A percentile compares a stretch with the other conserved stretches of the same genome.
phyloP scores from a whole-genome alignment of 1,284 basidiomycete genomes.

The Phellinidium pouzarii region DNA sequence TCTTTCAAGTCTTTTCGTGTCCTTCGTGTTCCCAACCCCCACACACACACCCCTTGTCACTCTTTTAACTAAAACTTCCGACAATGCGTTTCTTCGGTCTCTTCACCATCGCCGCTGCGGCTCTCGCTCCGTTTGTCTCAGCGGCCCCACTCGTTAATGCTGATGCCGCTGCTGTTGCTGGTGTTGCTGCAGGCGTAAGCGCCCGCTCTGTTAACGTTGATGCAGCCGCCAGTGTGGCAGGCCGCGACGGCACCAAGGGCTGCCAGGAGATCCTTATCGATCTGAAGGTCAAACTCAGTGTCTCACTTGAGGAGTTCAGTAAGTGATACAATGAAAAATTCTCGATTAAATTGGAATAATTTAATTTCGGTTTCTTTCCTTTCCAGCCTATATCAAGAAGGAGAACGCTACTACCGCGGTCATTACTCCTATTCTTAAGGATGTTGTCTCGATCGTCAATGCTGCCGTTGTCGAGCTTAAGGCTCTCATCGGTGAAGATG shows the following conservation, averaged over 20 bases:
- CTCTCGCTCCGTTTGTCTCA: conserved; percentile 9
- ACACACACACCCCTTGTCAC: conserved; percentile 4
- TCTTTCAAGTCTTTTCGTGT: neutral
- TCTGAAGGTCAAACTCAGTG: conserved; percentile 8
- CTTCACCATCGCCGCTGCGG: conserved; percentile 15
- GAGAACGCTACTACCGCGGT: conserved; percentile 10
- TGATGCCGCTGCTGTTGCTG: conserved; percentile 1
- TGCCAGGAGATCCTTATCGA: conserved; percentile 10
- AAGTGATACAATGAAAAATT: neutral
- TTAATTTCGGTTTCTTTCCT: neutral
- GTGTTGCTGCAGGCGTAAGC: neutral
- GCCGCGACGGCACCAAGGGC: conserved; percentile 1
- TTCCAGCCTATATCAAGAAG: conserved; percentile 5
- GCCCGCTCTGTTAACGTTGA: too few species aligned
- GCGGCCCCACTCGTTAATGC: conserved; percentile 8
- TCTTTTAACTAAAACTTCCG: conserved; percentile 12
- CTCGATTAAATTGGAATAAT: neutral
- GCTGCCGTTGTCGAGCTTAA: conserved; percentile 16
- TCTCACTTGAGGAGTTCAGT: conserved; percentile 6
- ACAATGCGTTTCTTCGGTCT: conserved; percentile 15
- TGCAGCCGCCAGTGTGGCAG: neutral
- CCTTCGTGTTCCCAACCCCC: neutral
- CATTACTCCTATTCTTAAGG: conserved; percentile 12
- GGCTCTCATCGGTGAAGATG: conserved; percentile 15
- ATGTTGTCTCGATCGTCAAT: conserved; percentile 6